These are phyloP conservation scores for Tremella mesenterica DNA, from an alignment of 768 basidiomycete species.

Conservation along the genomic window DNA sequence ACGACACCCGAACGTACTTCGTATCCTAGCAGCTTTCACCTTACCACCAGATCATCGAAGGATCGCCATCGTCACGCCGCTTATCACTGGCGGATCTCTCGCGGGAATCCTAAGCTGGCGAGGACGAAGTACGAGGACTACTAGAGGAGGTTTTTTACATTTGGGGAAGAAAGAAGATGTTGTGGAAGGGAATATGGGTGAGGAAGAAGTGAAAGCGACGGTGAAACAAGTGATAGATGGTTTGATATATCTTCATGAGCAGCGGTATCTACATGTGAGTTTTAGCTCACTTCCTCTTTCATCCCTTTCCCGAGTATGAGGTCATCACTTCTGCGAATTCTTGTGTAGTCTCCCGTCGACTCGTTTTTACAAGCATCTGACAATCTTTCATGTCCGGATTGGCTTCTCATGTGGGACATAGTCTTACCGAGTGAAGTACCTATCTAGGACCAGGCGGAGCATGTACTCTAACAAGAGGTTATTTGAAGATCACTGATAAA, in stretches of 20 bases:
- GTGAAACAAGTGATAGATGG: constrained; percentile 78
- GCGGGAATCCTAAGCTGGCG: constrained; percentile 29
- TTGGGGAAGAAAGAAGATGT: not conserved
- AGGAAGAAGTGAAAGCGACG: constrained; percentile 76
- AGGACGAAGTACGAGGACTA: constrained; percentile 63
- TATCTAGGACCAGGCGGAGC: no score
- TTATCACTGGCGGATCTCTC: constrained; percentile 30
- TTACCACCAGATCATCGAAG: constrained; percentile 30
- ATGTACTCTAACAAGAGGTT: no score
- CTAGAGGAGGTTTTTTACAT: constrained; percentile 48
- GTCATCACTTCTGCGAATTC: no score
- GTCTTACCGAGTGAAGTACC: not conserved
- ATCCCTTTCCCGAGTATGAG: no score
- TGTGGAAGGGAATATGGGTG: constrained; percentile 57
- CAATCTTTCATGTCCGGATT: no score
- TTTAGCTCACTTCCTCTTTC: no score
- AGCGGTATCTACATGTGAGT: constrained; percentile 27
- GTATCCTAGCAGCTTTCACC: constrained; percentile 31
- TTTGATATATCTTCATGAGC: constrained; percentile 18
- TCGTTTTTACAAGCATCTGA: no score
- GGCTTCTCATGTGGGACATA: not conserved
- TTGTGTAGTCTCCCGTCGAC: no score
- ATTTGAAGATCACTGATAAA: no score
- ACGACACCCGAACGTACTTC: constrained; percentile 61
- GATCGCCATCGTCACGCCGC: constrained; percentile 33